phyloP scores from a whole-genome alignment of 2,329 filamentous ascomycete species.

The Fusarium sp. region DNA sequence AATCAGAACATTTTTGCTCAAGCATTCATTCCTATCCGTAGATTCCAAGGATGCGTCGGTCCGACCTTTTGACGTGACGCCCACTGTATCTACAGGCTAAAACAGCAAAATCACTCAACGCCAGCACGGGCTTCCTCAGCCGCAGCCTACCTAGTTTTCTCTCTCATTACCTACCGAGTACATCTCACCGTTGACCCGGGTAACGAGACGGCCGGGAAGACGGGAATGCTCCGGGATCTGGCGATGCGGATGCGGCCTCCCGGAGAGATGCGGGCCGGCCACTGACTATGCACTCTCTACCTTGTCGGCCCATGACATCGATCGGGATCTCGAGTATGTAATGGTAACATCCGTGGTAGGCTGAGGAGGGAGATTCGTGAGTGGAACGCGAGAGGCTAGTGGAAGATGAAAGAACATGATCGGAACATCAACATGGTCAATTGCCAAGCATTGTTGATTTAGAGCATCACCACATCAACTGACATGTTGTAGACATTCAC shows the following conservation, averaged over 20 bases:
- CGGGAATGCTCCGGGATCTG: constrained; percentile 29
- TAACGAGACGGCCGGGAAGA: constrained; percentile 12
- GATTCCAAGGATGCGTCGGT: not conserved
- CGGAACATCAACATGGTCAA: not conserved
- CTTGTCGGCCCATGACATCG: constrained; percentile 13
- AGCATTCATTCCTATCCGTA: not conserved
- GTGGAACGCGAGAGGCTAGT: constrained; percentile 20
- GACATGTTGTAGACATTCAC: not conserved
- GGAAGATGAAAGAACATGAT: constrained; percentile 16
- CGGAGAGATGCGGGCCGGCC: constrained; percentile 32
- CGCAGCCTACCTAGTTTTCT: not conserved
- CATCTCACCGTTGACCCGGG: constrained; percentile 13
- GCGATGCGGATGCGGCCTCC: constrained; percentile 29
- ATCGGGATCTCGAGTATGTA: not conserved
- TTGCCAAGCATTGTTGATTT: not conserved
- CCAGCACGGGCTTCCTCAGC: constrained; percentile 11
- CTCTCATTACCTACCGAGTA: not conserved
- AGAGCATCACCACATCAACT: not conserved
- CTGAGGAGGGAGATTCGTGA: not conserved
- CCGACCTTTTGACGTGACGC: not conserved
- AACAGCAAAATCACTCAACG: constrained; percentile 3
- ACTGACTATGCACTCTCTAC: constrained; percentile 7
- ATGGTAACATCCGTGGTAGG: constrained; percentile 2
- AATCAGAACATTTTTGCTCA: not conserved
- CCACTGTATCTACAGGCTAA: not conserved